These are phyloP conservation scores for Rhododendron henanense DNA, from an alignment of 148 eudicot species.

Conservation along the genomic window DNA sequence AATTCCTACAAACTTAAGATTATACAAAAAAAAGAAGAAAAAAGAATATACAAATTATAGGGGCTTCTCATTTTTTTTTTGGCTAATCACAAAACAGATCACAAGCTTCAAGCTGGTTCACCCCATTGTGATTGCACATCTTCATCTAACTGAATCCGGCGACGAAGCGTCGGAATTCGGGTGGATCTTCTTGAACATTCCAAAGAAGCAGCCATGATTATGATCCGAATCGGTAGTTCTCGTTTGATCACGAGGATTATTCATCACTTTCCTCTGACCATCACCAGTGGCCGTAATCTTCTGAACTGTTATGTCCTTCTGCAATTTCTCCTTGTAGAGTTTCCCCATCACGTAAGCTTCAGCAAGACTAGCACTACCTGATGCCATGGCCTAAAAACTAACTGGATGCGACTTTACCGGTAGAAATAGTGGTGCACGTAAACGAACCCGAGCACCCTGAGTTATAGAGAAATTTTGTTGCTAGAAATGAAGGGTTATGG, in stretches of 20 bases:
- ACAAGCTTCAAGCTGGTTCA: too few species aligned
- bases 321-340: conserved; percentile 10
- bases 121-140: background rate
- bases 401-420: background rate
- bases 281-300: background rate
- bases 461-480: background rate
- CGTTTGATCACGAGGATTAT: background rate
- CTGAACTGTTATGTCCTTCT: background rate
- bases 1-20: too few species aligned
- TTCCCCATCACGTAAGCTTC: conserved; percentile 11
- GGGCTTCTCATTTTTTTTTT: too few species aligned
- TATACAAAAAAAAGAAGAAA: too few species aligned
- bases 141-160: background rate
- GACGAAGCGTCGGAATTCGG: background rate
- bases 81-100: too few species aligned
- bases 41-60: too few species aligned
- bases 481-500: background rate
- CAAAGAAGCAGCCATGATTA: background rate
- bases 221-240: background rate
- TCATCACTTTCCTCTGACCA: background rate
- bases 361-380: background rate
- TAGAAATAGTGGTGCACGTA: background rate
- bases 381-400: background rate
- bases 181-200: conserved; percentile 11
- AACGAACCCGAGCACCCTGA: background rate